A percentile compares a stretch with the other conserved stretches of the same genome.
Conservation (phyloP, 2,329 filamentous ascomycete species). For the Rutstroemia sp. region DNA sequence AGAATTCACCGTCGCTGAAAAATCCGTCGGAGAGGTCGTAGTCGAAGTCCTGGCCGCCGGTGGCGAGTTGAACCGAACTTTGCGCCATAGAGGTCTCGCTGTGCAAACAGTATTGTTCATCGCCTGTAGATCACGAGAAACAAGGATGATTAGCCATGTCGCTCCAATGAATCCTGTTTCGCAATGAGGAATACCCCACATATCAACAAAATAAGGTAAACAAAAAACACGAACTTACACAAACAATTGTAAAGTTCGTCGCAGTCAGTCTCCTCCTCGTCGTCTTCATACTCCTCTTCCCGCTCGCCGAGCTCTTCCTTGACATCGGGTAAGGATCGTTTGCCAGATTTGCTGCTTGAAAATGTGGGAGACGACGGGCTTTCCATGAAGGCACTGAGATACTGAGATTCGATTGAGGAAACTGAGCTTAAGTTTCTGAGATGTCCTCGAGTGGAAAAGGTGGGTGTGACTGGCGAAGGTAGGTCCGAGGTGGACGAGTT, state of each 20-base stretch:
- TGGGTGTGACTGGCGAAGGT: constrained; percentile 63
- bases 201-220: background rate
- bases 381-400: constrained; percentile 40
- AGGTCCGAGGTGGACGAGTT: constrained; percentile 49
- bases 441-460: constrained; percentile 55
- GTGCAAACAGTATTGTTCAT: constrained; percentile 52
- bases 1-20: constrained; percentile 55
- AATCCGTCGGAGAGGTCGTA: constrained; percentile 58
- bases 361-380: constrained; percentile 51
- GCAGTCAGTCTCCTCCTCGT: constrained; percentile 18
- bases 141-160: constrained; percentile 9
- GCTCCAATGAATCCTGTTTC: background rate
- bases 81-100: constrained; percentile 32
- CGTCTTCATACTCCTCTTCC: constrained; percentile 44
- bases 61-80: constrained; percentile 30
- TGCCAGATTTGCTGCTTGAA: constrained; percentile 45
- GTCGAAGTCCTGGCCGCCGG: constrained; percentile 43
- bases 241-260: constrained; percentile 58
- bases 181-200: constrained; percentile 6
- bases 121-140: constrained; percentile 39
- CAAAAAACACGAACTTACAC: constrained; percentile 49
- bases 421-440: constrained; percentile 64
- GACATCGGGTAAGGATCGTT: constrained; percentile 69
- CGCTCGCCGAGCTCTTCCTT: constrained; percentile 73
- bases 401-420: constrained; percentile 64